Evolutionary conservation across 2,329 filamentous ascomycete species (phyloP), one percentile per base, ranked within the genome.

Genomic region (Talaromyces sp.): DNA sequence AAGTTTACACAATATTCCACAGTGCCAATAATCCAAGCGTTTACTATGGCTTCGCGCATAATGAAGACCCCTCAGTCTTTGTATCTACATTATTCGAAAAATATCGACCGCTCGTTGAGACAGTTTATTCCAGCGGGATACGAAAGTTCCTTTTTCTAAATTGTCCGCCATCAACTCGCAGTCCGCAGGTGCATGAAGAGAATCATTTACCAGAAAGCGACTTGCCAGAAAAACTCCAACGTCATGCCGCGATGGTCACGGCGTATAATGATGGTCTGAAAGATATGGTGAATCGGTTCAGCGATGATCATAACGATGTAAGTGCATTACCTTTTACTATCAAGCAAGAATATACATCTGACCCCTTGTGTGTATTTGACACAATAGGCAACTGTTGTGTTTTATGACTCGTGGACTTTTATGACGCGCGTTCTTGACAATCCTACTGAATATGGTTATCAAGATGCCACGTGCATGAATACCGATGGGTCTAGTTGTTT

Each of bases 381-480:
- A 53, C 13, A 2, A 36, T 55, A 65, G 61, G 57, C 51, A 39
- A 57, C 53, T 0, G 42, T 63, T 53, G 57, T 63, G 8, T 25
- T 63, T 17, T 63, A 65, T 36, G 63, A 65, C 47, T 39, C 61
- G 33, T 65, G 39, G 22, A 19, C 7, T 30, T 63, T 62, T 56
- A 65, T 63, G 63, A 62, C 61, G 5, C 52, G 57, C 19, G 52
- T 65, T 49, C 63, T 65, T 33, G 61, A 65, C 17, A 55, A 62
- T 36, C 53, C 59, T 19, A n/a, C 53, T 25, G 30, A 33, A 17
- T 65, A 65, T 51, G 63, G 63, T 2, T 65, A 59, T 19, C 33
- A 49, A 54, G 49, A 63, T 57, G 57, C 58, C 13, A 61, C 27
- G 1, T 65, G 63, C 33, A 59, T 61, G 13, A 56, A 62, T 27